A percentile compares a stretch with the other conserved stretches of the same genome.
These are phyloP conservation scores for Guadua angustifolia DNA, from an alignment of 176 grass and related monocot genomes.

Conservation along the genomic window DNA sequence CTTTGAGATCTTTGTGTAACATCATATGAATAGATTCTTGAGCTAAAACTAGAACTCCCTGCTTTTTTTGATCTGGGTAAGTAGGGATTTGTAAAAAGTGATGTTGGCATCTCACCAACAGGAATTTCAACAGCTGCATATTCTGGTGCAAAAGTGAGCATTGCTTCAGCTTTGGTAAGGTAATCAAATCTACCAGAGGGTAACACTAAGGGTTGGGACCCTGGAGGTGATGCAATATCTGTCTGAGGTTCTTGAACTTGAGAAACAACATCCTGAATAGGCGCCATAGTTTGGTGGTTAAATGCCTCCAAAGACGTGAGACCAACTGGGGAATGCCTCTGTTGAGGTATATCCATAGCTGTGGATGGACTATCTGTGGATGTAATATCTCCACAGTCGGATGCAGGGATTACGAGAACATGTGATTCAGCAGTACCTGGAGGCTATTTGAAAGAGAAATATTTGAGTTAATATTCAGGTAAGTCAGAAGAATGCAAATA, in stretches of 20 bases:
- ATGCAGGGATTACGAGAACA: constrained; percentile 54
- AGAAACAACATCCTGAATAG: constrained; percentile 67
- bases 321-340: constrained; percentile 70
- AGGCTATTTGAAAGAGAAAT: constrained; percentile 59
- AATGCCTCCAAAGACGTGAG: constrained; percentile 78
- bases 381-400: constrained; percentile 66
- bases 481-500: constrained; percentile 21
- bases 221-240: constrained; percentile 57
- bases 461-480: constrained; percentile 36
- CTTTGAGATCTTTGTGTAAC: constrained; percentile 55
- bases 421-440: constrained; percentile 91
- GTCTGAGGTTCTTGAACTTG: constrained; percentile 62
- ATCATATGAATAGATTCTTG: constrained; percentile 80
- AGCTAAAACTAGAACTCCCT: constrained; percentile 73
- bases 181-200: constrained; percentile 76
- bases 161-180: constrained; percentile 85
- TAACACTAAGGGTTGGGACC: constrained; percentile 45
- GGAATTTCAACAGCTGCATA: constrained; percentile 84
- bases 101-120: constrained; percentile 41
- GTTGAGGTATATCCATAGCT: constrained; percentile 78
- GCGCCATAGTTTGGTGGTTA: constrained; percentile 54
- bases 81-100: constrained; percentile 78
- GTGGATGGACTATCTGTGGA: constrained; percentile 71
- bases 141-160: constrained; percentile 93
- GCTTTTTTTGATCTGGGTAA: constrained; percentile 72